Percentiles rank a stretch among this genome's conserved stretches.
Evolutionary conservation across 1,284 basidiomycete genomes (phyloP).

Genomic region (Puccinia hordei): DNA sequence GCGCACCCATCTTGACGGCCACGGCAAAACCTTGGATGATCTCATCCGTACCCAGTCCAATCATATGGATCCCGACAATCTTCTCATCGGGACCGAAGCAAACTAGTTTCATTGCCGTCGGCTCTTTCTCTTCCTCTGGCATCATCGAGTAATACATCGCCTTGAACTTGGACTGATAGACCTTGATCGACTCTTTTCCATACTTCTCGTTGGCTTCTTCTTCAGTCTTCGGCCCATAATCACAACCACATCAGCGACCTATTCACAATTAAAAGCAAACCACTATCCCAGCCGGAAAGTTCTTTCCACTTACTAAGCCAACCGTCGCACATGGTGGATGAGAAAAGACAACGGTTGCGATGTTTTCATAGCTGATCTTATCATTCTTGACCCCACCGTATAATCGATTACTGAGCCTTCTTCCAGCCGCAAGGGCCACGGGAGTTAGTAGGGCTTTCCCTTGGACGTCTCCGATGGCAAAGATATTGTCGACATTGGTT

Average conservation of each 20-base stretch:
- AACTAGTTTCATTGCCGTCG: constrained; percentile 89
- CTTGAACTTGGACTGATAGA: constrained; percentile 67
- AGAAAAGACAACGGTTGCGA: constrained; percentile 81
- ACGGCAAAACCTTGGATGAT: constrained; percentile 90
- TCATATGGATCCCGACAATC: constrained; percentile 90
- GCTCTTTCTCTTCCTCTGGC: constrained; percentile 74
- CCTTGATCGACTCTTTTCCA: constrained; percentile 80
- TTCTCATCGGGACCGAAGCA: constrained; percentile 83
- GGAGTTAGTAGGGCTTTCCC: constrained; percentile 92
- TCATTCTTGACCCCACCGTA: constrained; percentile 82
- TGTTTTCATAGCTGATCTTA: constrained; percentile 84
- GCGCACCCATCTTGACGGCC: constrained; percentile 91
- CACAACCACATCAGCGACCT: not conserved
- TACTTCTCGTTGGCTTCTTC: constrained; percentile 82
- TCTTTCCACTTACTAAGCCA: constrained; percentile 64
- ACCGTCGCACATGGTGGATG: constrained; percentile 91
- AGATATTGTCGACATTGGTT: constrained; percentile 72
- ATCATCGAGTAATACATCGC: constrained; percentile 86
- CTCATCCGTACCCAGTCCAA: constrained; percentile 81
- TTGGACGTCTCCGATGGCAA: constrained; percentile 85
- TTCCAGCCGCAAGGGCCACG: constrained; percentile 96
- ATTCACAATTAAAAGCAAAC: not conserved
- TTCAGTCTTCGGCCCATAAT: constrained; percentile 66
- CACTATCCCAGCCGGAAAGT: not conserved
- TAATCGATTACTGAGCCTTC: constrained; percentile 82